Conservation (phyloP, 345 rosid species). For the Eucalyptus victrix region DNA sequence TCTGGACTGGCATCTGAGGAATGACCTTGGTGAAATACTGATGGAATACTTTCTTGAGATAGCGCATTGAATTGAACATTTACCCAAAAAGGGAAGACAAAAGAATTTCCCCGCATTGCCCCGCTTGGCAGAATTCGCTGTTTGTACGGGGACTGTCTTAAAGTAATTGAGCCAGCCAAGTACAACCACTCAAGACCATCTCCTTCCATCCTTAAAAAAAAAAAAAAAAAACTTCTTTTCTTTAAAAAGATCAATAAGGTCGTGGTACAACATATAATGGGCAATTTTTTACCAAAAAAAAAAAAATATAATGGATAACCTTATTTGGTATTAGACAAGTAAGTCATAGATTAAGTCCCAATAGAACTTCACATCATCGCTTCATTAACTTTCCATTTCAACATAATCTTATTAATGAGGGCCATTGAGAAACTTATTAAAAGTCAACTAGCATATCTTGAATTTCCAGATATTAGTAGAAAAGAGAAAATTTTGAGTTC, state of each 20-base stretch:
- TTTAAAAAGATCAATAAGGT: neutral
- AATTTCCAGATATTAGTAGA: neutral
- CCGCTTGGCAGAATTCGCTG: neutral
- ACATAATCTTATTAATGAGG: neutral
- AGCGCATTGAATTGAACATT: neutral
- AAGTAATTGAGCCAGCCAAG: neutral
- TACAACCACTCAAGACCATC: neutral
- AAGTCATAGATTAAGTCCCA: neutral
- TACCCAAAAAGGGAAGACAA: neutral
- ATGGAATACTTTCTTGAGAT: neutral
- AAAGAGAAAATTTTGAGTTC: neutral
- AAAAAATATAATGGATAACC: neutral
- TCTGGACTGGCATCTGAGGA: neutral
- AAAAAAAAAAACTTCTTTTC: too few species aligned
- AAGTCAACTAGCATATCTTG: neutral
- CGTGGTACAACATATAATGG: neutral
- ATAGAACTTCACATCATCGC: neutral
- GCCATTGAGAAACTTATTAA: neutral
- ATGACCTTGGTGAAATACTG: neutral
- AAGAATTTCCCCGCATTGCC: neutral
- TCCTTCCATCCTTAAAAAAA: neutral
- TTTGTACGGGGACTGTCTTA: neutral
- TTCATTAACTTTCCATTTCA: neutral
- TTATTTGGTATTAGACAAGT: neutral
- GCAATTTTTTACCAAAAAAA: too few species aligned